Base-by-base conservation (phyloP, 2,329 filamentous ascomycete species). In the Alternaria atra region DNA sequence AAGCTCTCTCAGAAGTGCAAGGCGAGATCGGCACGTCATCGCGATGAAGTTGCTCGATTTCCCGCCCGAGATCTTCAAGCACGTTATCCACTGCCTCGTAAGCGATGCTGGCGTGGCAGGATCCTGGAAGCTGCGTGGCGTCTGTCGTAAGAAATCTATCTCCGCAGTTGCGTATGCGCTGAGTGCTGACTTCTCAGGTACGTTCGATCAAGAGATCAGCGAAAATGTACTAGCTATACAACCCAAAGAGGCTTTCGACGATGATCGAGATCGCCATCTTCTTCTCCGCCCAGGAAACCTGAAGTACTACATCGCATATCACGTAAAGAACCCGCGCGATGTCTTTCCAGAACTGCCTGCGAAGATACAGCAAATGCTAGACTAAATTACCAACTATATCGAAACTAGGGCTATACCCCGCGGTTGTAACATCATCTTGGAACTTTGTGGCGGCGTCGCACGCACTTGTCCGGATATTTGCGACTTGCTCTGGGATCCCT, bases 1-100 rank as follows among this genome's bases (percentile, higher is more conserved):
- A 23, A 23, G 7, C 8, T 13, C n/a, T 20, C 5, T 20, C 37
- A 4, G n/a, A 23, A 20, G 17, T 23, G 30, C 8, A 9, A 32
- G 9, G 6, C 10, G 6, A 32, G 30, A 23, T 20, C 20, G 20
- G 20, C 37, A 13, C 17, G 6, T 34, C 17, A 20, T 32, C 8
- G 17, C 29, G 17, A 61, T 61, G 58, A 23, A 59, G 10, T 44
- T 59, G 8, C 40, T 54, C 39, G 51, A 55, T 15, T 42, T 59
- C 1, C 50, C 56, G 4, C 50, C 40, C 5, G 56, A 59, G 23
- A 55, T 40, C n/a, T 59, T 59, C 15, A 30, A 30, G 32, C n/a
- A 12, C 17, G 9, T 59, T 6, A 34, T 59, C 2, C 2, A 56
- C 29, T 34, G 29, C 17, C 40, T 48, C 0, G 44, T 48, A 6